Evolutionary conservation across 2,329 filamentous ascomycete genomes (phyloP), one percentile per base, ranked within the genome.

Genomic region (Neurospora crassa): DNA sequence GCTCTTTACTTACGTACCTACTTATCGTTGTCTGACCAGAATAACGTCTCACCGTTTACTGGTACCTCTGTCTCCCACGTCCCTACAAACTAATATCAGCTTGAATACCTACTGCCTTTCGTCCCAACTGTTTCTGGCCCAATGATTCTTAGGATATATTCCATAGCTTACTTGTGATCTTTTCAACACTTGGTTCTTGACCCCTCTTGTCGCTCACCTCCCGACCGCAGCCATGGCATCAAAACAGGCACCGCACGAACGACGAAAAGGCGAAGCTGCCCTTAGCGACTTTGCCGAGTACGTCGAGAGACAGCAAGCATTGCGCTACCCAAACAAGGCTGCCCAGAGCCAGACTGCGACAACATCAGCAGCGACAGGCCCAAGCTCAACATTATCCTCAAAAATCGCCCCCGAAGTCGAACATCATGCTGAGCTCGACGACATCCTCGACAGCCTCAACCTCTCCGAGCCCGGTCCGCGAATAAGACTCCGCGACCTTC

Each of bases 221-320:
- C 40, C 40, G 40, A 68, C 34, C 37, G 20, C 90, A 88, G 82
- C 87, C 63, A 88, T 85, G 82, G 77, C 82, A 76, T 79, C 81
- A 72, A 92, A 90, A 80, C 87, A 90, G 78, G 87, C 90, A 72
- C 86, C 88, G 53, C 90, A 93, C 78, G 94, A 97, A 82, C 89
- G 92, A 81, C 91, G 93, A 76, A 93, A 92, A 83, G 94, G 94
- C 76, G 94, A 97, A 83, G 89, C 92, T 73, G 94, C 95, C 14
- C 87, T 99, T 71, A 96, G 92, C 83, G 96, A 98, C 77, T 99
- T 99, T 80, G 94, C 94, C 80, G 96, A 99, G 78, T 98, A 97
- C 78, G 96, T 97, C 75, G 94, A 98, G 81, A 92, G 94, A 80
- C 94, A 98, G 80, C 96, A 98, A 81, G 90, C 90, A 16, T 82